Evolutionary conservation across 345 rosid genomes (phyloP).

Genomic region (thale cress (Arabidopsis thaliana)): TAIR10.1 NC_003076.8:4867001-4867500

Average conservation of each 20-base stretch:
- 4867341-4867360: not conserved
- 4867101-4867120: constrained; percentile 1
- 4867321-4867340: constrained; percentile 8
- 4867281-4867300: no score
- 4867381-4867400: not conserved
- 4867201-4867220: constrained; percentile 80
- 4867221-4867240: constrained; percentile 90
- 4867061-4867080: constrained; percentile 76
- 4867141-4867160: constrained; percentile 7
- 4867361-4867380: constrained; percentile 8
- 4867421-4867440: not conserved
- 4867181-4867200: constrained; percentile 76
- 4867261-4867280: constrained; percentile 26
- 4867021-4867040: constrained; percentile 86
- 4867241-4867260: constrained; percentile 69
- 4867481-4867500: constrained; percentile 66
- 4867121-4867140: not conserved
- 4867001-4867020: constrained; percentile 79
- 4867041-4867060: constrained; percentile 81
- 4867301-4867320: no score
- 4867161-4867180: constrained; percentile 89
- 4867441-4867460: not conserved
- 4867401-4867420: not conserved
- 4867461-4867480: constrained; percentile 57
- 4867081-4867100: constrained; percentile 57